Conservation (phyloP, 495 filamentous ascomycete species). For the Astrocystis sublimbata region DNA sequence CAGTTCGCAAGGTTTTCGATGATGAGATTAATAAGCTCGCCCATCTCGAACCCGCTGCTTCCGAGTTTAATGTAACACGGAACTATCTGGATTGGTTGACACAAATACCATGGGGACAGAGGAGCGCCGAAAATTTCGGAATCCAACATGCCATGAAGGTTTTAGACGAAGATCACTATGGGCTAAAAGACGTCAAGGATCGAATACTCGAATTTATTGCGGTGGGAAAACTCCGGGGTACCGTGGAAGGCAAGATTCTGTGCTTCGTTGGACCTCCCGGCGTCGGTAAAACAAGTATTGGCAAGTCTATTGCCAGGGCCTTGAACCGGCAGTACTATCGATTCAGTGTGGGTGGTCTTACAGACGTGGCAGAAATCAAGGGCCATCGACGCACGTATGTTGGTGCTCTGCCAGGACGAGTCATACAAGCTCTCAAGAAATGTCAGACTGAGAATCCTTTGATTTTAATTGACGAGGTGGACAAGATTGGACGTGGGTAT, state of each 20-base stretch:
- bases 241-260: conserved; percentile 97
- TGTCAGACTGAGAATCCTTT: conserved; percentile 98
- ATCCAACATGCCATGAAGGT: conserved; percentile 88
- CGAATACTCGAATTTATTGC: conserved; percentile 99
- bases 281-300: conserved; percentile 98
- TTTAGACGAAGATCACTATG: conserved; percentile 95
- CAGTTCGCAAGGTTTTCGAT: conserved; percentile 95
- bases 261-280: conserved; percentile 95
- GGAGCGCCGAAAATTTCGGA: conserved; percentile 94
- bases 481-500: conserved; percentile 95
- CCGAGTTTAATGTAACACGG: conserved; percentile 98
- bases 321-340: conserved; percentile 95
- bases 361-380: conserved; percentile 99
- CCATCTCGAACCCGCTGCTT: conserved; percentile 90
- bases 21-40: conserved; percentile 97
- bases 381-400: conserved; percentile 97
- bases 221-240: conserved; percentile 94
- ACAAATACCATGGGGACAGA: conserved; percentile 95
- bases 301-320: conserved; percentile 94
- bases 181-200: conserved; percentile 97
- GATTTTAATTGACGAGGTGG: conserved; percentile 94
- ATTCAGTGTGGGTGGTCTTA: conserved; percentile 95
- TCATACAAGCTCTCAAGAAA: conserved; percentile 98
- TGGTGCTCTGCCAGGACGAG: conserved; percentile 90
- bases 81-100: conserved; percentile 99